phyloP scores from a whole-genome alignment of 176 grass and related monocot genomes.

The Musa acuminata region DNA sequence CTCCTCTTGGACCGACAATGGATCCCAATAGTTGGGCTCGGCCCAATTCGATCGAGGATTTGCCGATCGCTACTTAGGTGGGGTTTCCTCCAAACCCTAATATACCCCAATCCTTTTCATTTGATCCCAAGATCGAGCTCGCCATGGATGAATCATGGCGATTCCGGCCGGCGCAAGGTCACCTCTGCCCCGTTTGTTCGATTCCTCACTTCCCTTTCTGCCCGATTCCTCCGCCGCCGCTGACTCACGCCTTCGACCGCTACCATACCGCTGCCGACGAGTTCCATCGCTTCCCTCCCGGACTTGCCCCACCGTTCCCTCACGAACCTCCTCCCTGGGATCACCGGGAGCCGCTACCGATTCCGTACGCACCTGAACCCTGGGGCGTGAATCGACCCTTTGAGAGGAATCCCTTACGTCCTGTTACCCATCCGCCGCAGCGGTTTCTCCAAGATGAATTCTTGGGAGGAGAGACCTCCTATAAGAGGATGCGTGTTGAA shows the following conservation, averaged over 20 bases:
- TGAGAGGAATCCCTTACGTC: slow-evolving; percentile 9
- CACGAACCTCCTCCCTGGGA: slow-evolving; percentile 28
- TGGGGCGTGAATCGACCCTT: not conserved
- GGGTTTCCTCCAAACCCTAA: slow-evolving; percentile 14
- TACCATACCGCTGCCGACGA: not conserved
- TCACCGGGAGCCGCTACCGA: slow-evolving; percentile 21
- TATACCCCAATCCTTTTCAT: slow-evolving; percentile 6
- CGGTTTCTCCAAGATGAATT: slow-evolving; percentile 11
- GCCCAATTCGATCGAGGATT: too few species aligned
- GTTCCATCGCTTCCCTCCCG: slow-evolving; percentile 18
- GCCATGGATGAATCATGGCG: slow-evolving; percentile 64
- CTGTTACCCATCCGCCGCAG: slow-evolving; percentile 6
- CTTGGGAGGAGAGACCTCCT: slow-evolving; percentile 8
- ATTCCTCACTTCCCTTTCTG: slow-evolving; percentile 78
- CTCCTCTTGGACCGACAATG: too few species aligned
- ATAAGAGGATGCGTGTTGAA: slow-evolving; percentile 82
- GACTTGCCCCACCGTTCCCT: slow-evolving; percentile 33
- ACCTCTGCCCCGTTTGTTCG: slow-evolving; percentile 63
- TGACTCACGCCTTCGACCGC: slow-evolving; percentile 14
- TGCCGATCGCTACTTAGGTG: too few species aligned
- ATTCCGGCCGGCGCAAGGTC: slow-evolving; percentile 29
- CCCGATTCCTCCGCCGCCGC: slow-evolving; percentile 34
- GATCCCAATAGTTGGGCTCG: not conserved
- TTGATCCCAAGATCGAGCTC: not conserved
- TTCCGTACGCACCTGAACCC: slow-evolving; percentile 14